Conservation (phyloP, 139 green algal genomes). For the Chlorella sp. region DNA sequence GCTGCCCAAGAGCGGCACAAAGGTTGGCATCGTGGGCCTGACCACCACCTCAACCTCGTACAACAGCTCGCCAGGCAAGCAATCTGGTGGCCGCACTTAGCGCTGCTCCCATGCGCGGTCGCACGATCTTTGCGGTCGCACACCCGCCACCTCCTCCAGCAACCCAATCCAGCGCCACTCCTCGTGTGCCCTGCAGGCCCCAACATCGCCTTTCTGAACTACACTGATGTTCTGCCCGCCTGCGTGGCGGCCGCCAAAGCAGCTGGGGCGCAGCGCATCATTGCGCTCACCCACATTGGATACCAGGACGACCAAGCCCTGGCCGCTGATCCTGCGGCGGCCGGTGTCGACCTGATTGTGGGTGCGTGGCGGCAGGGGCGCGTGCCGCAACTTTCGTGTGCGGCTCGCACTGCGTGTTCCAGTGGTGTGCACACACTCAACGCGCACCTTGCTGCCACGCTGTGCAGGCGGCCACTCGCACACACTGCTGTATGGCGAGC, state of each 20-base stretch:
- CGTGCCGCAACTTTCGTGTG: no score
- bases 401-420: no score
- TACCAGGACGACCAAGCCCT: not conserved
- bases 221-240: conserved; percentile 12
- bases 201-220: not conserved
- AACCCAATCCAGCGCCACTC: no score
- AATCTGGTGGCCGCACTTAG: no score
- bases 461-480: conserved; percentile 30
- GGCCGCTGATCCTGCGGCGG: not conserved
- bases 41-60: not conserved
- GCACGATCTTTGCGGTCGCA: no score
- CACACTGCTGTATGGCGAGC: not conserved
- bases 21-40: conserved; percentile 18
- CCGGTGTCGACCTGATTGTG: conserved; percentile 20
- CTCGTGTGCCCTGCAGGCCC: not conserved
- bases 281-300: conserved; percentile 17
- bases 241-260: conserved; percentile 7
- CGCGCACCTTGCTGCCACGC: no score
- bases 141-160: no score
- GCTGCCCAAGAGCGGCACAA: not conserved
- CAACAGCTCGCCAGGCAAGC: not conserved
- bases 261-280: conserved; percentile 6
- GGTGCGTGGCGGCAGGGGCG: not conserved
- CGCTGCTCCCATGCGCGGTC: no score
- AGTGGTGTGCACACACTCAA: no score